A percentile compares a stretch with the other conserved stretches of the same genome.
Evolutionary conservation across 2,329 filamentous ascomycete genomes (phyloP).

Genomic region (Aspergillus sp.): DNA sequence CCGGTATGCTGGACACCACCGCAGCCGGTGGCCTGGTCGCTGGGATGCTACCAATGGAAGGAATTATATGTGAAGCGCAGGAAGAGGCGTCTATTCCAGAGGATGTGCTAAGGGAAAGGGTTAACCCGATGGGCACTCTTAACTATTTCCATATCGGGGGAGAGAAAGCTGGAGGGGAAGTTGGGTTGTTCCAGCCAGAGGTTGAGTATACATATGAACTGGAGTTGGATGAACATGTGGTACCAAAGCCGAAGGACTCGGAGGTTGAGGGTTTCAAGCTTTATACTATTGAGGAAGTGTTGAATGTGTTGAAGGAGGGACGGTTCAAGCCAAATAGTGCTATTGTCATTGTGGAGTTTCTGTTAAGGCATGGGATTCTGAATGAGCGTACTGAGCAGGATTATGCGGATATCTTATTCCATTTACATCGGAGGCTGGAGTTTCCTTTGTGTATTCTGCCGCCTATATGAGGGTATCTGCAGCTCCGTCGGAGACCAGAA

Average conservation of each 20-base stretch:
- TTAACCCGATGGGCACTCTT: not conserved
- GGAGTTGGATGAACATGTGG: conserved; percentile 21
- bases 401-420: conserved; percentile 29
- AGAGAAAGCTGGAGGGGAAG: not conserved
- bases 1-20: conserved; percentile 30
- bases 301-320: conserved; percentile 22
- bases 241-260: conserved; percentile 25
- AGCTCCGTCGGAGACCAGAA: too few species aligned
- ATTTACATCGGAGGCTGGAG: conserved; percentile 28
- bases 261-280: conserved; percentile 34
- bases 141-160: conserved; percentile 12
- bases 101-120: not conserved
- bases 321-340: conserved; percentile 34
- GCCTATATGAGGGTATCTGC: too few species aligned
- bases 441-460: not conserved
- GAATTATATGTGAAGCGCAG: conserved; percentile 25
- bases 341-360: conserved; percentile 33
- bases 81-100: conserved; percentile 20
- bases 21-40: conserved; percentile 22
- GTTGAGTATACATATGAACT: conserved; percentile 36
- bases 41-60: conserved; percentile 20
- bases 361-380: conserved; percentile 33
- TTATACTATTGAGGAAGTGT: conserved; percentile 25
- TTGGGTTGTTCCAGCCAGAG: conserved; percentile 27
- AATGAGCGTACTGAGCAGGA: conserved; percentile 27